Base-by-base conservation (phyloP, 306 rosid species). In the Cotoneaster glaucophyllus region DNA sequence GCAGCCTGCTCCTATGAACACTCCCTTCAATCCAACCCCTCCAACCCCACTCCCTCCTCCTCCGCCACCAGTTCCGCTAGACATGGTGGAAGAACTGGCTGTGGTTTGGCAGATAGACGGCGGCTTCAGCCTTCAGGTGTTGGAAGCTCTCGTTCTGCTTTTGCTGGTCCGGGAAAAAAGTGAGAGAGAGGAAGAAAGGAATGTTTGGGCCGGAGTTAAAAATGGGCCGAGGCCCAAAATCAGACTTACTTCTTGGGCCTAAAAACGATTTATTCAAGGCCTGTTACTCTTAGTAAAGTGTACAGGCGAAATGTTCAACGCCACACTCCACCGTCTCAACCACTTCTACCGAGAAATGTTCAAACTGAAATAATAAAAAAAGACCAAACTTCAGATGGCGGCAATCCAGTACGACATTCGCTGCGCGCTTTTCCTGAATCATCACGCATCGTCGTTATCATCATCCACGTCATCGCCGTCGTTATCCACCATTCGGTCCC, bases 1-100 rank as follows among this genome's bases (percentile, higher is more conserved):
- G 80, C 99, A 95, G 7, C 97, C 97, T 44, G 97, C 96, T 83
- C 97, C 99, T 45, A 92, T 86, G 57, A 95, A 95, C 54, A 86
- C 85, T 68, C 79, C 72, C 72, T 92, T 89, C 39, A 85, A 93
- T 78, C 85, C 93, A 26, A 76, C 81, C 8, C 68, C 96, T 78
- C 85, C 93, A 26, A 76, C 81, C 8, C 68, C 82, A 21, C 59
- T 63, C 11, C 34, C 25, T 14, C 64, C 25, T 14, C 64, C 56
- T 4, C 62, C 25, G 1, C 56, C 62, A 12, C 17, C 70, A 18
- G 5, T 43, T 53, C 12, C 68, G 44, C 44, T 21, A 17, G 77
- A 44, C 61, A 64, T 74, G 61, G 44, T 4, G 44, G 21, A 74
- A 29, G 21, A 74, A 29, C 28, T 18, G 59, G 22, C 77, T 10